A percentile compares a stretch with the other conserved stretches of the same genome.
phyloP scores from a whole-genome alignment of 2,329 filamentous ascomycete genomes.

The Xylariaceae sp. region DNA sequence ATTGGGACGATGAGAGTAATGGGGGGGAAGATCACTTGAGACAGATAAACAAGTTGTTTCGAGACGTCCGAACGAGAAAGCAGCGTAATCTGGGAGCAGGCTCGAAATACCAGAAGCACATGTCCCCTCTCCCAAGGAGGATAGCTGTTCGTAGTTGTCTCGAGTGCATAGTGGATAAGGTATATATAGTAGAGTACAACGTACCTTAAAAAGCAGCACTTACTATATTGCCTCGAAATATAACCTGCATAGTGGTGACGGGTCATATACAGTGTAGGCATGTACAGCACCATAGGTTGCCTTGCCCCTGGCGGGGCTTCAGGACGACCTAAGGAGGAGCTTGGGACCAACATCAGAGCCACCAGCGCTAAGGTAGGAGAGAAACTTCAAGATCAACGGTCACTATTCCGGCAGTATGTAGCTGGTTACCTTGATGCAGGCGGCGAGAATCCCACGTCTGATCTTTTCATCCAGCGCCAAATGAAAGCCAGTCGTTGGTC shows the following conservation, averaged over 20 bases:
- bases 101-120: too few relatives aligned
- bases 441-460: conserved; percentile 7
- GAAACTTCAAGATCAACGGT: conserved; percentile 5
- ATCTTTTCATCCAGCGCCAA: conserved; percentile 3
- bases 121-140: too few relatives aligned
- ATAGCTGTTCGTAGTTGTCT: too few relatives aligned
- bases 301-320: neutral
- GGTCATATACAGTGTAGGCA: too few relatives aligned
- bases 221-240: too few relatives aligned
- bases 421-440: conserved; percentile 3
- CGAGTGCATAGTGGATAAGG: too few relatives aligned
- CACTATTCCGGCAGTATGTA: conserved; percentile 4
- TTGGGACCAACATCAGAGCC: conserved; percentile 2
- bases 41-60: neutral
- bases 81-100: too few relatives aligned
- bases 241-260: too few relatives aligned
- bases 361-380: conserved; percentile 6
- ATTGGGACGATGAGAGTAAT: neutral
- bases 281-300: conserved; percentile 2
- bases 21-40: conserved; percentile 2
- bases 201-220: too few relatives aligned
- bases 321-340: conserved; percentile 4
- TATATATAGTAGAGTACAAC: too few relatives aligned
- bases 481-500: too few relatives aligned
- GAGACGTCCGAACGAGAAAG: too few relatives aligned